A percentile compares a stretch with the other conserved stretches of the same genome.
These are phyloP conservation scores for Neurospora discreta DNA, from an alignment of 495 filamentous ascomycete species.

Conservation along the genomic window DNA sequence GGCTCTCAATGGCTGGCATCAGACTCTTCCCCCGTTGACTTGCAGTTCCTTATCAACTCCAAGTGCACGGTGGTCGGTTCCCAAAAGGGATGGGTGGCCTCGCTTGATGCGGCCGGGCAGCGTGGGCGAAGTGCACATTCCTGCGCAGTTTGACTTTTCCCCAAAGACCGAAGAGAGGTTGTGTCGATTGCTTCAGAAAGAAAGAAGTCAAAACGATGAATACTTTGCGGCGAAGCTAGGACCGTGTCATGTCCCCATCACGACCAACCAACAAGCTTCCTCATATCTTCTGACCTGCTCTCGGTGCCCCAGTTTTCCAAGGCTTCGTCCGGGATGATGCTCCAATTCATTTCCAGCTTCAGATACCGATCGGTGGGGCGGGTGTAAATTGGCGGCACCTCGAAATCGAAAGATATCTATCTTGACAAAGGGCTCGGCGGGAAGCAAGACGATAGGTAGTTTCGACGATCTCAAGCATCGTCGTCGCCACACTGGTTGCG, in stretches of 20 bases:
- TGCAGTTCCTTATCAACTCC: conserved; percentile 12
- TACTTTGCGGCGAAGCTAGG: background rate
- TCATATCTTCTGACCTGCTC: background rate
- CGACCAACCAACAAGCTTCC: background rate
- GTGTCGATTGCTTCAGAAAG: background rate
- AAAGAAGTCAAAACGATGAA: background rate
- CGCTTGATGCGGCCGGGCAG: background rate
- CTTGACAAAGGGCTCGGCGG: background rate
- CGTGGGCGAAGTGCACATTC: background rate
- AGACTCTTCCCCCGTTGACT: background rate
- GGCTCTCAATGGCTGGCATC: conserved; percentile 6
- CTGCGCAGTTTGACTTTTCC: background rate
- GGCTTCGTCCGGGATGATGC: background rate
- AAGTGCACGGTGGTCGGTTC: conserved; percentile 3
- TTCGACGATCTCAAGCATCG: background rate
- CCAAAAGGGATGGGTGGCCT: background rate
- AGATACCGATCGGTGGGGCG: background rate
- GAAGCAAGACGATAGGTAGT: background rate
- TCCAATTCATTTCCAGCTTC: background rate
- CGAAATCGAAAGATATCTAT: background rate
- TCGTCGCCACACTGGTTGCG: background rate
- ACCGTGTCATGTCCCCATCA: background rate
- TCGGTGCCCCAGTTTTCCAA: background rate
- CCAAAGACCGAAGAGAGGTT: background rate
- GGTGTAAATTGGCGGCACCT: background rate